phyloP scores from a whole-genome alignment of 441 rosid genomes.

The Bruguiera hainesii region DNA sequence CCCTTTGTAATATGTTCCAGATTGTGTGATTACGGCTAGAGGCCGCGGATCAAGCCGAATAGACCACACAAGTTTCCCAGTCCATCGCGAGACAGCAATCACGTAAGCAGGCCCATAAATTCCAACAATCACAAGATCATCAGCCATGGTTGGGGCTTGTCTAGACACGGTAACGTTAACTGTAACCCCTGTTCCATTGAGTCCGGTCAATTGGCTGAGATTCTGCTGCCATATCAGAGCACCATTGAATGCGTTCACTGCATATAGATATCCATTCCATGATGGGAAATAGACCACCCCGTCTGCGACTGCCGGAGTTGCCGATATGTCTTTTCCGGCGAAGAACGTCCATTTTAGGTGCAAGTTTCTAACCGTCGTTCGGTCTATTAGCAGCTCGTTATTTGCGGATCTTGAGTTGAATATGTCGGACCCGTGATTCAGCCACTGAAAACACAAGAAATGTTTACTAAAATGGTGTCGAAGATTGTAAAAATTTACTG shows the following conservation, averaged over 20 bases:
- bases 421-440: slow-evolving; percentile 38
- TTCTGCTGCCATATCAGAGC: slow-evolving; percentile 40
- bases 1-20: slow-evolving; percentile 36
- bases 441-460: slow-evolving; percentile 32
- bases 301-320: slow-evolving; percentile 38
- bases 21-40: slow-evolving; percentile 30
- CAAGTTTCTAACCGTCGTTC: slow-evolving; percentile 23
- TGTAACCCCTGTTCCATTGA: slow-evolving; percentile 22
- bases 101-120: slow-evolving; percentile 39
- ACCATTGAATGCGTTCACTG: slow-evolving; percentile 36
- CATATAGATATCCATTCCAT: slow-evolving; percentile 46
- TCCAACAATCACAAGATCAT: slow-evolving; percentile 27
- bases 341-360: slow-evolving; percentile 36
- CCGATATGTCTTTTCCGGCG: slow-evolving; percentile 44
- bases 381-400: slow-evolving; percentile 31
- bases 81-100: slow-evolving; percentile 26
- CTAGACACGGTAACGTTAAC: slow-evolving; percentile 33
- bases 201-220: slow-evolving; percentile 30
- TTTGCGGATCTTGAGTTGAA: slow-evolving; percentile 30
- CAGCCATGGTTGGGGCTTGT: slow-evolving; percentile 34
- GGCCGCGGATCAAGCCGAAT: slow-evolving; percentile 30
- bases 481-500: neutral
- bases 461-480: neutral
- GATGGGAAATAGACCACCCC: slow-evolving; percentile 45
- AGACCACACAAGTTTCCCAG: slow-evolving; percentile 34